These are phyloP conservation scores for Bolboschoenoplectus hybrid DNA, from an alignment of 202 grass and related monocot species.

Conservation along the genomic window DNA sequence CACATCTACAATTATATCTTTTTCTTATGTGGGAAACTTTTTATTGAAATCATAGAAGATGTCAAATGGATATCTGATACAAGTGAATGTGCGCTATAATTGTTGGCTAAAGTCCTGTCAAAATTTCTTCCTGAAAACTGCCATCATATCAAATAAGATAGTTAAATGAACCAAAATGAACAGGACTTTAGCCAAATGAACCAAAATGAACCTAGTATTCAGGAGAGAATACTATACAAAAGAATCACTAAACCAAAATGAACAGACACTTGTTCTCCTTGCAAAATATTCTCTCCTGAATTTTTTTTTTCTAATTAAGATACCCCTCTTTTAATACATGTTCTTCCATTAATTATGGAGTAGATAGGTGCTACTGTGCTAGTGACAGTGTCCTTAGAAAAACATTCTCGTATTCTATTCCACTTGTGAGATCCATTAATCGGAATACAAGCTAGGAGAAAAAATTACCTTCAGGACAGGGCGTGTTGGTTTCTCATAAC, in stretches of 20 bases:
- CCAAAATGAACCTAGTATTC: no score
- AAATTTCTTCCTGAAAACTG: background rate
- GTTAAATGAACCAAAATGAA: background rate
- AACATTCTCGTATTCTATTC: background rate
- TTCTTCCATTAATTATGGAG: background rate
- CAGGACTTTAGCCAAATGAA: no score
- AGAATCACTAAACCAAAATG: slow-evolving; percentile 5
- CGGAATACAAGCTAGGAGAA: slow-evolving; percentile 14
- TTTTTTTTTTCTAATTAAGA: background rate
- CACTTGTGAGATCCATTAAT: slow-evolving; percentile 1
- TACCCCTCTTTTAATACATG: background rate
- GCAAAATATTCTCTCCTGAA: background rate
- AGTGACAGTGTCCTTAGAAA: background rate
- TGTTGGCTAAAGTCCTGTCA: background rate
- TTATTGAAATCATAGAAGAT: background rate
- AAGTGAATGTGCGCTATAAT: background rate
- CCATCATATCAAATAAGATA: background rate
- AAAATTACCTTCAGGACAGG: slow-evolving; percentile 87
- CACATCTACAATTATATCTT: background rate
- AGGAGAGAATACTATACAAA: background rate
- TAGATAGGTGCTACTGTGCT: background rate
- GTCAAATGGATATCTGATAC: background rate
- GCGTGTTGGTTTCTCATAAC: slow-evolving; percentile 92
- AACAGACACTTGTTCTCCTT: background rate
- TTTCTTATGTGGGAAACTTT: background rate